Percentiles rank a stretch among this genome's conserved stretches.
phyloP scores from a whole-genome alignment of 306 rosid genomes.

The Cucurbita moschata region DNA sequence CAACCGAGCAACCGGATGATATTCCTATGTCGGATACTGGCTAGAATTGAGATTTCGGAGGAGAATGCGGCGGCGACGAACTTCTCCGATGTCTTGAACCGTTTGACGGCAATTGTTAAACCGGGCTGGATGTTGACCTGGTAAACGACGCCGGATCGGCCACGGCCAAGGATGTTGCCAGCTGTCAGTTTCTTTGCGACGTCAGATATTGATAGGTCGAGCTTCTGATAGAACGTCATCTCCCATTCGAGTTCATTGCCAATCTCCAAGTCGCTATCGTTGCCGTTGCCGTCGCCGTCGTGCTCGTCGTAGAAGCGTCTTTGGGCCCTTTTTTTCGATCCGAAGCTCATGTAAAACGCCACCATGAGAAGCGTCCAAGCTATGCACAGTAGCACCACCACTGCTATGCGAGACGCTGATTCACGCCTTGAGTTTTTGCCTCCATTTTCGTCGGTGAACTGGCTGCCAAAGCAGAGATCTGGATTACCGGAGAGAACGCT shows the following conservation, averaged over 20 bases:
- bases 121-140: slow-evolving; percentile 31
- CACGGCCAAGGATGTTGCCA: slow-evolving; percentile 51
- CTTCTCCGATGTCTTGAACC: slow-evolving; percentile 37
- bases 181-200: slow-evolving; percentile 41
- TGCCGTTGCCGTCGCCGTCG: slow-evolving; percentile 27
- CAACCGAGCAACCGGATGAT: slow-evolving; percentile 71
- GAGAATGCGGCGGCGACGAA: slow-evolving; percentile 54
- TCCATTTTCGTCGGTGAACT: slow-evolving; percentile 10
- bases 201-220: slow-evolving; percentile 59
- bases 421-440: slow-evolving; percentile 8
- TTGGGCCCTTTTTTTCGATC: slow-evolving; percentile 12
- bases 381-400: slow-evolving; percentile 44
- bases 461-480: slow-evolving; percentile 39
- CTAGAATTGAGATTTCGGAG: slow-evolving; percentile 65
- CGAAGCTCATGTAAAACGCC: slow-evolving; percentile 45
- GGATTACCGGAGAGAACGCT: slow-evolving; percentile 60
- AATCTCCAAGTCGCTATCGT: slow-evolving; percentile 42
- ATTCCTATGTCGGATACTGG: slow-evolving; percentile 73
- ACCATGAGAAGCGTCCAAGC: slow-evolving; percentile 53
- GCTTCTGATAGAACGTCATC: slow-evolving; percentile 72
- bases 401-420: slow-evolving; percentile 47
- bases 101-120: slow-evolving; percentile 45
- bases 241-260: slow-evolving; percentile 57
- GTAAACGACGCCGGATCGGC: slow-evolving; percentile 78
- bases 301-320: slow-evolving; percentile 14